Percentiles rank a stretch among this genome's conserved stretches.
phyloP scores from a whole-genome alignment of 192 early-diverging fungal genomes.

The Dimargaris cristalligena region DNA sequence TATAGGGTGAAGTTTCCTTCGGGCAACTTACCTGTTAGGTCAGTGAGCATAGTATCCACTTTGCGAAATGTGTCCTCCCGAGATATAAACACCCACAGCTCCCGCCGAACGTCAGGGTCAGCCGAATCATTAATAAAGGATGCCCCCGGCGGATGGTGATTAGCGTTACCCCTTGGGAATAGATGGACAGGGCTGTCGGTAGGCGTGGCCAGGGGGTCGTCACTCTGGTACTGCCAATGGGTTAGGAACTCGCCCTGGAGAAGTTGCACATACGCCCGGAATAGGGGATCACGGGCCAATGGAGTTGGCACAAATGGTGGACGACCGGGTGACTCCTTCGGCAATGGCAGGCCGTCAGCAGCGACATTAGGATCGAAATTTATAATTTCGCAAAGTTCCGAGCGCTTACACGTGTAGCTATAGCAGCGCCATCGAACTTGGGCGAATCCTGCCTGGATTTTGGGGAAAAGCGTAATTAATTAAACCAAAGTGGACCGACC shows the following conservation, averaged over 20 bases:
- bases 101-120: slow-evolving; percentile 8
- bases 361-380: background rate
- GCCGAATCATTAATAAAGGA: background rate
- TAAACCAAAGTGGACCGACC: too few species aligned
- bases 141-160: background rate
- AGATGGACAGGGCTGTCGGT: background rate
- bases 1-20: background rate
- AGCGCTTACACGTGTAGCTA: slow-evolving; percentile 10
- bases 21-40: background rate
- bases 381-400: slow-evolving; percentile 1
- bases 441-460: slow-evolving; percentile 10
- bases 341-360: too few species aligned
- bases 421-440: slow-evolving; percentile 12
- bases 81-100: slow-evolving; percentile 5
- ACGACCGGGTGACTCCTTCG: background rate
- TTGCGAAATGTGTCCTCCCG: background rate
- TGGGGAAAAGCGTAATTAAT: too few species aligned
- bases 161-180: background rate
- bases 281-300: background rate
- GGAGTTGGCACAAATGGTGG: background rate
- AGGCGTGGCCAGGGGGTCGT: background rate
- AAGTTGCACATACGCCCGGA: slow-evolving; percentile 2
- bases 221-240: slow-evolving; percentile 6
- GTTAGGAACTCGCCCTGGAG: slow-evolving; percentile 1
- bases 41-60: background rate